Percentiles rank a stretch among this genome's conserved stretches.
phyloP scores from a whole-genome alignment of 352 stramenopile genomes.

The Thalassiosira exigua region DNA sequence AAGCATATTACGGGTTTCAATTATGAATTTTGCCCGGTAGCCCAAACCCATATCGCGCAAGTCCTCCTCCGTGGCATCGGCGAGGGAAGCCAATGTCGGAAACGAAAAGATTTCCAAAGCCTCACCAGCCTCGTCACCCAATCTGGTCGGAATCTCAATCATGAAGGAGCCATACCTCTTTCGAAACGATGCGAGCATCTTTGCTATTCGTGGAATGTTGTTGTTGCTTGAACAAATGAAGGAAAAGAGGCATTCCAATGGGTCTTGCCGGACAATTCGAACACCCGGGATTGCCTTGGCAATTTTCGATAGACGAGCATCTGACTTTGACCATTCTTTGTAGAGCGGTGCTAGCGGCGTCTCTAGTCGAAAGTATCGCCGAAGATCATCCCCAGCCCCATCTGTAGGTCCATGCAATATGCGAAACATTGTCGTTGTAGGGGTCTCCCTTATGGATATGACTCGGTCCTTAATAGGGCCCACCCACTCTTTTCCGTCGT shows the following conservation, averaged over 20 bases:
- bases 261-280: conserved; percentile 92
- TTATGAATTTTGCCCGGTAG: conserved; percentile 90
- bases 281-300: conserved; percentile 88
- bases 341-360: conserved; percentile 85
- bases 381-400: conserved; percentile 64
- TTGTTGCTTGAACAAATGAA: conserved; percentile 99
- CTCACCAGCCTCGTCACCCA: not conserved
- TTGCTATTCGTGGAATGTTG: conserved; percentile 95
- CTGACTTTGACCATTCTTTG: conserved; percentile 84
- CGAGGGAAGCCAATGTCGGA: conserved; percentile 88
- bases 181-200: conserved; percentile 92
- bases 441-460: conserved; percentile 81
- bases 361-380: conserved; percentile 91
- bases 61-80: conserved; percentile 86
- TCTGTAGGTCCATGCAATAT: conserved; percentile 55
- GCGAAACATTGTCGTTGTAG: conserved; percentile 68
- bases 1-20: conserved; percentile 87
- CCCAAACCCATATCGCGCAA: conserved; percentile 89
- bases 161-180: conserved; percentile 88
- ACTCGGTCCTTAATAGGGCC: conserved; percentile 66
- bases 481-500: conserved; percentile 80
- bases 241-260: conserved; percentile 94
- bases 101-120: conserved; percentile 88
- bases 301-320: conserved; percentile 84
- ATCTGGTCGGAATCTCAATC: conserved; percentile 48